Evolutionary conservation across 2,329 filamentous ascomycete genomes (phyloP), one percentile per base, ranked within the genome.

Genomic region (Capronia americana): DNA sequence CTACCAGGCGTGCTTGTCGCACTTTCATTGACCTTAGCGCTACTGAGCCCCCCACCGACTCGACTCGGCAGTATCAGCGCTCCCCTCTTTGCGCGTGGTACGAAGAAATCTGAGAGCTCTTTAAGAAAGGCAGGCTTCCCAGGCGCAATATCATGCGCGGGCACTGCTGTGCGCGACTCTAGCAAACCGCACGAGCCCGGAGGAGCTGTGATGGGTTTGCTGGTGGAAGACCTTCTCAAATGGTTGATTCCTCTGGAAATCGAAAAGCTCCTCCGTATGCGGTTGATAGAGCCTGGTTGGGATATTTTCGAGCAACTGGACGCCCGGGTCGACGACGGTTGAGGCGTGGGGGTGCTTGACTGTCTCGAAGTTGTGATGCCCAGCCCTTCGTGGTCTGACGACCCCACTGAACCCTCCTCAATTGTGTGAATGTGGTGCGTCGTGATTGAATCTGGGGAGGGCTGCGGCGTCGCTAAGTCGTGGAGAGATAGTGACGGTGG

Each of bases 21-120:
- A 30, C 26, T 38, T 20, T 58, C 28, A 28, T 58, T 26, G 24
- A 30, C 26, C n/a, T 61, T 54, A 7, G 54, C 23, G 17, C 34
- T 44, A 26, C 6, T 20, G n/a, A 20, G 28, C 28, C 17, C 51
- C 14, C 23, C 24, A 17, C 59, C 44, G 3, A 64, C 56, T 4
- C 65, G 65, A 41, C 64, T 61, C 28, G 64, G 64, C 4, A 69
- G 57, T n/a, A 67, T 50, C 30, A 6, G 56, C 44, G 66, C 71
- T 41, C 32, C 63, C 30, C 59, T 67, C 20, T 55, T 63, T 14
- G 60, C 59, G n/a, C 69, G 55, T 5, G 53, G 50, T 23, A 57
- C 41, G 57, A 72, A 69, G 66, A 72, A 71, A 20, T 50, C 38
- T 10, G 70, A 69, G 11, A 72, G 62, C 28, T 72, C 69, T 57